phyloP scores from a whole-genome alignment of 768 basidiomycete genomes.

The Gymnopilus junonius region DNA sequence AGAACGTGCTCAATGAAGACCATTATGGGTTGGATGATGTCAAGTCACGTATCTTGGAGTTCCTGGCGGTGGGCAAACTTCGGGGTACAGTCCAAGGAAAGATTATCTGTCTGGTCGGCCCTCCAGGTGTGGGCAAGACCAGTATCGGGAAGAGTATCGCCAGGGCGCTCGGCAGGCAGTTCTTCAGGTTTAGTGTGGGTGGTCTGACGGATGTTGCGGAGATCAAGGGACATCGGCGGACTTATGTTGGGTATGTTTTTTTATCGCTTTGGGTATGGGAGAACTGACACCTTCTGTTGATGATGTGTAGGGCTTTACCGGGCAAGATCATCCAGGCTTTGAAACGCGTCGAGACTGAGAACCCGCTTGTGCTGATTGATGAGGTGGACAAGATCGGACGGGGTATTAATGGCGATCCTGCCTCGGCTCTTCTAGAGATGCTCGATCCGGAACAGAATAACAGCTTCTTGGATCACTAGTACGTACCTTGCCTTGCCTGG shows the following conservation, averaged over 20 bases:
- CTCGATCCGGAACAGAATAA: slow-evolving; percentile 95
- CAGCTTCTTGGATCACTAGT: slow-evolving; percentile 95
- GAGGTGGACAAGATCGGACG: slow-evolving; percentile 96
- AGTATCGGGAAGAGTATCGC: slow-evolving; percentile 96
- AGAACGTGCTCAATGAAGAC: slow-evolving; percentile 88
- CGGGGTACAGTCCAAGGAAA: slow-evolving; percentile 96
- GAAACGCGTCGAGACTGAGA: slow-evolving; percentile 92
- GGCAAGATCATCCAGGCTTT: slow-evolving; percentile 96
- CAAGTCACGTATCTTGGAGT: slow-evolving; percentile 93
- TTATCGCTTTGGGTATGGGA: not conserved
- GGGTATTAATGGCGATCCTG: slow-evolving; percentile 91
- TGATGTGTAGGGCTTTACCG: slow-evolving; percentile 69
- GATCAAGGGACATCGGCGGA: slow-evolving; percentile 97
- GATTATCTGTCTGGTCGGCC: slow-evolving; percentile 95
- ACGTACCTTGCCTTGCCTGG: slow-evolving; percentile 32
- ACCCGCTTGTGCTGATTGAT: slow-evolving; percentile 92
- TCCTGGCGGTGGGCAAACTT: slow-evolving; percentile 93
- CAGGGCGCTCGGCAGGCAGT: slow-evolving; percentile 85
- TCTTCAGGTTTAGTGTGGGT: slow-evolving; percentile 97
- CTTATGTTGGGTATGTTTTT: slow-evolving; percentile 82
- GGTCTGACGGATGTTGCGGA: slow-evolving; percentile 98
- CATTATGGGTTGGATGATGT: slow-evolving; percentile 93
- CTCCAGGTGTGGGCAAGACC: slow-evolving; percentile 98
- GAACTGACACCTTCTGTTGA: not conserved
- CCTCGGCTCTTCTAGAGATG: slow-evolving; percentile 92